Evolutionary conservation across 345 rosid genomes (phyloP), one percentile per base, ranked within the genome.

Genomic region (Viola odorata): DNA sequence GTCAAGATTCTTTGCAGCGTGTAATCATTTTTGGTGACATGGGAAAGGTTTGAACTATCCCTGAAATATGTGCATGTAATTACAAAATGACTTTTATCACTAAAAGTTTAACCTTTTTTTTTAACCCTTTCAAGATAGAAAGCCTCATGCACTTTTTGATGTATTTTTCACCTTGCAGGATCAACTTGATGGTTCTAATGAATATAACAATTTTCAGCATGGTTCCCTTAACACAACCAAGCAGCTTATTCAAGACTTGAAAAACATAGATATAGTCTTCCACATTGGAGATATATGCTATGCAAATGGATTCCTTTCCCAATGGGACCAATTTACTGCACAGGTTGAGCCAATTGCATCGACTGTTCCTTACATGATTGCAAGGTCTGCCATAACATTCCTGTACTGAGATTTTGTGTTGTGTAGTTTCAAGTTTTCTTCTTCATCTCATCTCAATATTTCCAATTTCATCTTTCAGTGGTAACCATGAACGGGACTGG

Each of bases 401-500:
- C 48, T 38, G 45, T 15, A 36, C 9, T 10, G 11, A 12, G 47
- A 60, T 0, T 39, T 47, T 9, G 32, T 23, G 32, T 45, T 41
- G 12, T 12, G 41, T 47, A 52, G 49, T 52, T 50, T 49, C 12
- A 37, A 41, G 8, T 54, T 56, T 41, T 67, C 38, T 50, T 36
- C 13, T 57, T 39, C 12, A 47, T 47, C 32, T 23, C 2, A 2
- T 23, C 32, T 23, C 32, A 23, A 23, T 0, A 23, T 23, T 23
- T 23, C 32, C 2, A 2, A 23, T 23, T 23, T 0, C 1, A 0
- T 4, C 50, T 54, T 75, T 49, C 69, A 87, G 95, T 7, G 88
- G 91, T 32, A 87, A 87, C 78, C 95, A 87, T 69, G 86, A 87
- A 55, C 86, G 91, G 36, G 88, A 82, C 77, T 84, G 86, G 86